Conservation (phyloP, 2,329 filamentous ascomycete genomes). For the Daldinia eschscholtzii region DNA sequence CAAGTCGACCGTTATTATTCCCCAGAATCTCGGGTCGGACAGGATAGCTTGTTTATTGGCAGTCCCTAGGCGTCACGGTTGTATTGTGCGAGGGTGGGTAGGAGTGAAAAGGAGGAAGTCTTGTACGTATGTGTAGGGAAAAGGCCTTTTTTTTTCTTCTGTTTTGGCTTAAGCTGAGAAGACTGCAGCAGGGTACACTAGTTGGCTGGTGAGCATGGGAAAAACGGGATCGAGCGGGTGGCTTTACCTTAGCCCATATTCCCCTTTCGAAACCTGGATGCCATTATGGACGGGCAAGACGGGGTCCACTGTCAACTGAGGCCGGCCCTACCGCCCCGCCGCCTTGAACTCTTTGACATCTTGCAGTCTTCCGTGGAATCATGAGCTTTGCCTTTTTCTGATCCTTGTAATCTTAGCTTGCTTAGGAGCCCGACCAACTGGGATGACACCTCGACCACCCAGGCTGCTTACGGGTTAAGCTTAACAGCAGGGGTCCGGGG, state of each 20-base stretch:
- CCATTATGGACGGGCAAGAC: constrained; percentile 5
- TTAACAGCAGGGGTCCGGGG: constrained; percentile 38
- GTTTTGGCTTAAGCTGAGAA: constrained; percentile 24
- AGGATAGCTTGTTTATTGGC: constrained; percentile 33
- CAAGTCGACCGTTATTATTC: constrained; percentile 34
- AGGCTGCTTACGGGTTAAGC: constrained; percentile 35
- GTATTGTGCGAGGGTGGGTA: constrained; percentile 48
- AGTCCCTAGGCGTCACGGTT: constrained; percentile 35
- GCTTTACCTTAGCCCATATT: constrained; percentile 31
- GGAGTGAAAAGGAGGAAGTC: constrained; percentile 36
- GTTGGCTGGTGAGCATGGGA: constrained; percentile 32
- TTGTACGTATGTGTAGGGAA: constrained; percentile 9
- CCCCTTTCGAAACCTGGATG: constrained; percentile 25
- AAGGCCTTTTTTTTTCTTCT: constrained; percentile 16
- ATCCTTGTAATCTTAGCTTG: constrained; percentile 33
- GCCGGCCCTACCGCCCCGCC: constrained; percentile 35
- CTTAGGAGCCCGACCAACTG: constrained; percentile 43
- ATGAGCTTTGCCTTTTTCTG: constrained; percentile 30
- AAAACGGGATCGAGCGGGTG: constrained; percentile 40
- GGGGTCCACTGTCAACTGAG: constrained; percentile 23
- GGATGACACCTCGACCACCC: constrained; percentile 42
- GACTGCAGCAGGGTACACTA: constrained; percentile 32
- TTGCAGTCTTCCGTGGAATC: constrained; percentile 28
- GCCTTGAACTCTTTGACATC: constrained; percentile 24
- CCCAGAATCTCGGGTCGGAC: constrained; percentile 36